Percentiles rank a stretch among this genome's conserved stretches.
Conservation (phyloP, 1,284 basidiomycete genomes). For the Tausonia pullulans region DNA sequence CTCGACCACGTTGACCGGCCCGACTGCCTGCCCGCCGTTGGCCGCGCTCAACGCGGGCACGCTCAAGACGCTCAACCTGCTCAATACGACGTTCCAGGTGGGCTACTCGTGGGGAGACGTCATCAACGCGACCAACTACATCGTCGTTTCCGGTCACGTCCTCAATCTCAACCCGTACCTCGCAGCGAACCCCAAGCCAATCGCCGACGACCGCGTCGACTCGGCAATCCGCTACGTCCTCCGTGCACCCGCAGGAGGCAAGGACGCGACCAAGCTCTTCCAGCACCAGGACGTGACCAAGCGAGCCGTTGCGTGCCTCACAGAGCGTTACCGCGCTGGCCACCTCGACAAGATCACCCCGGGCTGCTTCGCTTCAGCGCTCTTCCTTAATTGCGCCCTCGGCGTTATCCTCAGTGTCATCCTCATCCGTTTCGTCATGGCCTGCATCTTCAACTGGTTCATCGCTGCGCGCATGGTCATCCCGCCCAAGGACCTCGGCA, state of each 20-base stretch:
- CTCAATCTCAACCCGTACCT: slow-evolving; percentile 89
- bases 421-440: slow-evolving; percentile 87
- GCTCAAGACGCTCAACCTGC: slow-evolving; percentile 48
- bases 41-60: slow-evolving; percentile 49
- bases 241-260: slow-evolving; percentile 49
- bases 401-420: slow-evolving; percentile 86
- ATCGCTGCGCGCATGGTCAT: slow-evolving; percentile 66
- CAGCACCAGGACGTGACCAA: slow-evolving; percentile 56
- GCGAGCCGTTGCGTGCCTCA: slow-evolving; percentile 63
- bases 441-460: slow-evolving; percentile 94
- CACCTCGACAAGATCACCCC: slow-evolving; percentile 94
- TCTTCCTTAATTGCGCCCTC: slow-evolving; percentile 85
- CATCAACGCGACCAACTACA: slow-evolving; percentile 50
- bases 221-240: slow-evolving; percentile 67
- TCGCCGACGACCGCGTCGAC: slow-evolving; percentile 70
- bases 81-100: slow-evolving; percentile 52
- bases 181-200: slow-evolving; percentile 52
- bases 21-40: slow-evolving; percentile 49
- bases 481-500: slow-evolving; percentile 58
- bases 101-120: slow-evolving; percentile 87
- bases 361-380: slow-evolving; percentile 81
- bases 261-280: slow-evolving; percentile 81
- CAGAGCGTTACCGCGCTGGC: slow-evolving; percentile 77
- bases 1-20: slow-evolving; percentile 28
- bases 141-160: slow-evolving; percentile 86